phyloP scores from a whole-genome alignment of 2,329 filamentous ascomycete species.

The Hymenoscyphus infarciens region DNA sequence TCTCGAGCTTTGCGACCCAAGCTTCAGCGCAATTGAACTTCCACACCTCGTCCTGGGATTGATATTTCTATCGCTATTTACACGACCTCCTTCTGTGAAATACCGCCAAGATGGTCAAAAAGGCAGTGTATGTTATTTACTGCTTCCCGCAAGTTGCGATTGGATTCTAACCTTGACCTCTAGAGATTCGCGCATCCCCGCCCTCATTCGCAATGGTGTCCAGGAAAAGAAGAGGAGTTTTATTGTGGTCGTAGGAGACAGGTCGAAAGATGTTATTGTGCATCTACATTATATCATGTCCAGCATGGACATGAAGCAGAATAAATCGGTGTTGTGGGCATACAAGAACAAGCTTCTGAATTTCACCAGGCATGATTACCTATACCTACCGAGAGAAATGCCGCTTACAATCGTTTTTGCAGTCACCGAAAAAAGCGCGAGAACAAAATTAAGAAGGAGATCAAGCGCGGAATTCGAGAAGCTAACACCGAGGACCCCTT shows the following conservation, averaged over 20 bases:
- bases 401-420: slow-evolving; percentile 20
- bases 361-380: slow-evolving; percentile 63
- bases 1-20: slow-evolving; percentile 5
- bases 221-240: slow-evolving; percentile 98
- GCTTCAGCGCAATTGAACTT: not conserved
- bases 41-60: not conserved
- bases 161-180: slow-evolving; percentile 15
- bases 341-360: slow-evolving; percentile 97
- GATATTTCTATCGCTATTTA: slow-evolving; percentile 24
- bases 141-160: not conserved
- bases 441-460: slow-evolving; percentile 96
- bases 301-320: slow-evolving; percentile 83
- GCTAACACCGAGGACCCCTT: slow-evolving; percentile 92
- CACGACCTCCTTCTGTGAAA: slow-evolving; percentile 13
- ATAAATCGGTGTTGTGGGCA: slow-evolving; percentile 95
- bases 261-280: slow-evolving; percentile 94
- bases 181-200: slow-evolving; percentile 84
- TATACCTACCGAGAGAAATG: slow-evolving; percentile 10
- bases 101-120: slow-evolving; percentile 30
- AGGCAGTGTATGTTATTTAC: slow-evolving; percentile 29
- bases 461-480: slow-evolving; percentile 91
- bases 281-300: slow-evolving; percentile 92
- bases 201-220: slow-evolving; percentile 85
- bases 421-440: slow-evolving; percentile 97
- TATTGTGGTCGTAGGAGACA: slow-evolving; percentile 93